These are phyloP conservation scores for Marasmius sp. DNA, from an alignment of 1,284 basidiomycete species.

Conservation along the genomic window DNA sequence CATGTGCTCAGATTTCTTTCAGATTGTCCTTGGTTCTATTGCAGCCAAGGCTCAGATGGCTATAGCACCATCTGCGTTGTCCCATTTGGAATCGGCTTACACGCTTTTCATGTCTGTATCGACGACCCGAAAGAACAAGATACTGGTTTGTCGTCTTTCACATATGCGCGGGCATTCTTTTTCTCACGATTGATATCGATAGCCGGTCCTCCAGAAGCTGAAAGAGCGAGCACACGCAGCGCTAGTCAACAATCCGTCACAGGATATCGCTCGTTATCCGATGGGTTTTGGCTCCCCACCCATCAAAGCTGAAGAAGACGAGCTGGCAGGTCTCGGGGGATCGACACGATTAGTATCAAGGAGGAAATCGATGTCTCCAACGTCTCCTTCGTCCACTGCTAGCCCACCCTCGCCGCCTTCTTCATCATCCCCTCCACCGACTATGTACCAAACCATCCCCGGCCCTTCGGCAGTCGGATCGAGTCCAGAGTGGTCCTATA, in stretches of 20 bases:
- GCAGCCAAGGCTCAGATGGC: slow-evolving; percentile 62
- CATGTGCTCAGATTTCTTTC: slow-evolving; percentile 3
- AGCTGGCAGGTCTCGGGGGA: slow-evolving; percentile 57
- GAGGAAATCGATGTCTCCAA: slow-evolving; percentile 43
- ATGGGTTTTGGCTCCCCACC: slow-evolving; percentile 25
- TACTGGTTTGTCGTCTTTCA: slow-evolving; percentile 45
- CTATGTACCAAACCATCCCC: slow-evolving; percentile 5
- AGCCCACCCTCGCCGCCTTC: slow-evolving; percentile 17
- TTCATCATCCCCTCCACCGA: slow-evolving; percentile 22
- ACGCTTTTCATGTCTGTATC: slow-evolving; percentile 55
- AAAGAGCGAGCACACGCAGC: slow-evolving; percentile 42
- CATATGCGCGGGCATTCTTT: neutral
- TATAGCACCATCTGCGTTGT: slow-evolving; percentile 59
- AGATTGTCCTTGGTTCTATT: slow-evolving; percentile 72
- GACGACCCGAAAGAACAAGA: slow-evolving; percentile 52
- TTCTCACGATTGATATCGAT: neutral
- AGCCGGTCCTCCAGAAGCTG: slow-evolving; percentile 63
- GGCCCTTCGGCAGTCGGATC: neutral
- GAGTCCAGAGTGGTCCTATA: slow-evolving; percentile 2
- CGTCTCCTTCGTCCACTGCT: slow-evolving; percentile 37
- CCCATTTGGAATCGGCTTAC: slow-evolving; percentile 60
- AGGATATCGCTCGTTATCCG: slow-evolving; percentile 22
- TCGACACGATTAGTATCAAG: slow-evolving; percentile 60
- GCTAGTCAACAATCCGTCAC: slow-evolving; percentile 15
- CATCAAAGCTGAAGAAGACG: slow-evolving; percentile 58